These are phyloP conservation scores for Solanum peruvianum DNA, from an alignment of 257 asterid species.

Conservation along the genomic window DNA sequence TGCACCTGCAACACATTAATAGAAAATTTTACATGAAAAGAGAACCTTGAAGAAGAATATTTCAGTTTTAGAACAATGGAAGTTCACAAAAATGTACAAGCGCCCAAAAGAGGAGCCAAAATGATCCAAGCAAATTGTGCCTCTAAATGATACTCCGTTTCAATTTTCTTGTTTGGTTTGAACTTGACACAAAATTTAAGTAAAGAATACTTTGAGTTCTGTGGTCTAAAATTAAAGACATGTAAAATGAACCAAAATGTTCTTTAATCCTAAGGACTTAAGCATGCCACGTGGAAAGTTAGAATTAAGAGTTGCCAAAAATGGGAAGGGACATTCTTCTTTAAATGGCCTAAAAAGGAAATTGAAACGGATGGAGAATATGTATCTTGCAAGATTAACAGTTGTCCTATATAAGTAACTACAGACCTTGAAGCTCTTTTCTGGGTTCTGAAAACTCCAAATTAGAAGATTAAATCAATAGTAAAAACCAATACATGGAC, in stretches of 20 bases:
- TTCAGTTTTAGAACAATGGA: neutral
- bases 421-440: neutral
- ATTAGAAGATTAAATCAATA: neutral
- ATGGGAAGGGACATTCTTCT: neutral
- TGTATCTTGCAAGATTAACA: neutral
- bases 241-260: neutral
- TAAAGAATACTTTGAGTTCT: neutral
- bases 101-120: neutral
- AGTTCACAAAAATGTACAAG: neutral
- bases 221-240: neutral
- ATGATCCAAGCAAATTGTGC: neutral
- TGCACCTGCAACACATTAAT: slow-evolving; percentile 16
- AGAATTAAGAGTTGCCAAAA: neutral
- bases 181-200: neutral
- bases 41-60: neutral
- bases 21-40: neutral
- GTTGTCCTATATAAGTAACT: neutral
- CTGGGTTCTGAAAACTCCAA: neutral
- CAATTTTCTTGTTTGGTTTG: neutral
- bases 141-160: neutral
- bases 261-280: neutral
- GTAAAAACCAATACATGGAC: neutral
- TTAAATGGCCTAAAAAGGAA: neutral
- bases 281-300: neutral
- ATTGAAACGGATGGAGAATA: neutral